phyloP scores from a whole-genome alignment of 306 rosid species.

The Quercus aquifolioides region DNA sequence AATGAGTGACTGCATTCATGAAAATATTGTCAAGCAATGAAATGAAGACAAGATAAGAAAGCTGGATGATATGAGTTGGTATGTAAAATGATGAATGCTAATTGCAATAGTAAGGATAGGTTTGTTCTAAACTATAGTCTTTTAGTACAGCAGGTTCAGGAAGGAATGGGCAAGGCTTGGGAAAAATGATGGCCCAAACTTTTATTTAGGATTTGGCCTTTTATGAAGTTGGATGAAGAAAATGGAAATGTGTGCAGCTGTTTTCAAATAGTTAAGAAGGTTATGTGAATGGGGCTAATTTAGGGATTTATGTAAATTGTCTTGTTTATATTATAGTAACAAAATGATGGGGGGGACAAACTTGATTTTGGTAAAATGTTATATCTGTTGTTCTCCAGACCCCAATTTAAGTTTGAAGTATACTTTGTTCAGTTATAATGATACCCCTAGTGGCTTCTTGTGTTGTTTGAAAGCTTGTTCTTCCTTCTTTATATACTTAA shows the following conservation, averaged over 20 bases:
- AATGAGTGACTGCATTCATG: too few species aligned
- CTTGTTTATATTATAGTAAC: neutral
- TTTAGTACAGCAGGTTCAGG: too few species aligned
- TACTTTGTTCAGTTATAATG: neutral
- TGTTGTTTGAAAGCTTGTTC: neutral
- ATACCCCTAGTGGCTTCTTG: neutral
- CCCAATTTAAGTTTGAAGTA: neutral
- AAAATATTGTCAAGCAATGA: too few species aligned
- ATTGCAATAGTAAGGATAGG: too few species aligned
- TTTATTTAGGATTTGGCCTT: neutral
- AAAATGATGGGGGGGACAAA: neutral
- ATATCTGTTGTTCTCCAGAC: neutral
- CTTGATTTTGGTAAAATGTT: neutral
- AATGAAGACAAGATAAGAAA: too few species aligned
- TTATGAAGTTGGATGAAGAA: neutral
- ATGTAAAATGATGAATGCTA: too few species aligned
- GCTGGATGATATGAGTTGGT: too few species aligned
- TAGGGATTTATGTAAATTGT: neutral
- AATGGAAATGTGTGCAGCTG: neutral
- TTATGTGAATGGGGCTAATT: neutral
- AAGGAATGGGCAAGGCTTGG: neutral
- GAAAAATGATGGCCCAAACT: neutral
- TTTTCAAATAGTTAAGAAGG: neutral
- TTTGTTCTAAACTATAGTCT: too few species aligned
- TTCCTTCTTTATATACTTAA: neutral